These are phyloP conservation scores for Amoebophrya sp. DNA, from an alignment of 169 alveolate species.

Conservation along the genomic window DNA sequence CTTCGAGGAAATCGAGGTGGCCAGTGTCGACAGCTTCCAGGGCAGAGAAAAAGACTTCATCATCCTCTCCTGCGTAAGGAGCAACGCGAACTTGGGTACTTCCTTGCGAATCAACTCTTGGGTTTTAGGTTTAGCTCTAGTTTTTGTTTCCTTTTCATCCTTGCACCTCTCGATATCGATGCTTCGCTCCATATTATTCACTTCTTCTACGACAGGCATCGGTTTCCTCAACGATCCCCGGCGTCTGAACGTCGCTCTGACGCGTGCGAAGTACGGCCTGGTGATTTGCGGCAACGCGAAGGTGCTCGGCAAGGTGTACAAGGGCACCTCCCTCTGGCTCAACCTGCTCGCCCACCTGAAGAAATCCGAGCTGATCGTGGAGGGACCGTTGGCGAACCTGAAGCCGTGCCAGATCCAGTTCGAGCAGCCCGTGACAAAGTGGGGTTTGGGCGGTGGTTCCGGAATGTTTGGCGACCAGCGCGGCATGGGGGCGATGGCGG, in stretches of 20 bases:
- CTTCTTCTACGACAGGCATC: conserved; percentile 36
- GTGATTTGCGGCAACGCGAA: conserved; percentile 73
- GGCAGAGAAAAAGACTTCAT: conserved; percentile 65
- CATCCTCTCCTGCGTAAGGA: conserved; percentile 56
- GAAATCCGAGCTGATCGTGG: too few species aligned
- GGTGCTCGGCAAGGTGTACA: conserved; percentile 50
- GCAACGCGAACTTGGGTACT: conserved; percentile 34
- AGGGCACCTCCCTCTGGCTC: too few species aligned
- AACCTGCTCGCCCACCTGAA: too few species aligned
- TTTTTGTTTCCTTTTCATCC: not conserved
- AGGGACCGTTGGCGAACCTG: too few species aligned
- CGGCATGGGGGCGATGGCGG: too few species aligned
- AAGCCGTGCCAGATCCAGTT: too few species aligned
- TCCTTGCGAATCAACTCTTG: not conserved
- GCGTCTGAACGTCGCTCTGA: conserved; percentile 79
- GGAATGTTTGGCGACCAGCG: too few species aligned
- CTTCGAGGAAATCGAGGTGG: conserved; percentile 38
- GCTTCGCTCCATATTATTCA: not conserved
- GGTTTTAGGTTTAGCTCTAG: not conserved
- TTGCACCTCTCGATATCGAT: not conserved
- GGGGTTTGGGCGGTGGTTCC: too few species aligned
- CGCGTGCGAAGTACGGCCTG: conserved; percentile 81
- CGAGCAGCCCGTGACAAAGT: too few species aligned
- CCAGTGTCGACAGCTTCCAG: conserved; percentile 67
- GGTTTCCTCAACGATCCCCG: conserved; percentile 84